These are phyloP conservation scores for Waltiozyma solani DNA, from an alignment of 1,139 yeast genomes.

Conservation along the genomic window DNA sequence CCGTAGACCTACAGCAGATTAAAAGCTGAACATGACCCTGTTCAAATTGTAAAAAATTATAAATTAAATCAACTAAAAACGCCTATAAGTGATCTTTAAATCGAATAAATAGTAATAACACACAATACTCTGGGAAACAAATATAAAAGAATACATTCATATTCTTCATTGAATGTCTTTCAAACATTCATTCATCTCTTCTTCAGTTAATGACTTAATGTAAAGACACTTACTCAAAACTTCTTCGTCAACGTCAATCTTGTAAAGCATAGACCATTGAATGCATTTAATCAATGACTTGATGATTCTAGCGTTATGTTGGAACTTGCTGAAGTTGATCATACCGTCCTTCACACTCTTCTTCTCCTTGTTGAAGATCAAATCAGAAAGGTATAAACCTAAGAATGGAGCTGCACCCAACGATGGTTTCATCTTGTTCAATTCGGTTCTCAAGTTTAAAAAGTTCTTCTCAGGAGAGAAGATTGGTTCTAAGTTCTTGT, in stretches of 20 bases:
- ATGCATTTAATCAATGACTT: constrained; percentile 73
- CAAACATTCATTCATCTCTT: constrained; percentile 51
- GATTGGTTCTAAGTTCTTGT: constrained; percentile 54
- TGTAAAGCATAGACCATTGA: constrained; percentile 72
- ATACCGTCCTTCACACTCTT: constrained; percentile 23
- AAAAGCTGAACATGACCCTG: too few relatives aligned
- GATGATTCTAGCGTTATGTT: constrained; percentile 69
- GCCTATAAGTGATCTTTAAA: too few relatives aligned
- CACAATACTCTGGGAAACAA: too few relatives aligned
- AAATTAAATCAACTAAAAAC: too few relatives aligned
- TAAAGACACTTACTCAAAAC: constrained; percentile 76
- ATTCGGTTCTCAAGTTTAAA: constrained; percentile 48
- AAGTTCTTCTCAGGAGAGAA: constrained; percentile 62
- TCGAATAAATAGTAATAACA: too few relatives aligned
- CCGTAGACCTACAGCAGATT: too few relatives aligned
- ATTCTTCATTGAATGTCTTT: constrained; percentile 1
- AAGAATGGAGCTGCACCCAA: constrained; percentile 86
- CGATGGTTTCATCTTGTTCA: constrained; percentile 54
- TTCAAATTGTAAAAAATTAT: too few relatives aligned
- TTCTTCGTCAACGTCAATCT: constrained; percentile 40
- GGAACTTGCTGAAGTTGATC: constrained; percentile 70
- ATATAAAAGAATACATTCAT: too few relatives aligned
- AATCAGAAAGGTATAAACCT: constrained; percentile 76
- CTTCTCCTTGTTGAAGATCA: constrained; percentile 72
- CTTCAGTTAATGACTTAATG: constrained; percentile 64